Percentiles rank a stretch among this genome's conserved stretches.
Evolutionary conservation across 495 filamentous ascomycete genomes (phyloP).

Genomic region (Penicillium riverlandense): DNA sequence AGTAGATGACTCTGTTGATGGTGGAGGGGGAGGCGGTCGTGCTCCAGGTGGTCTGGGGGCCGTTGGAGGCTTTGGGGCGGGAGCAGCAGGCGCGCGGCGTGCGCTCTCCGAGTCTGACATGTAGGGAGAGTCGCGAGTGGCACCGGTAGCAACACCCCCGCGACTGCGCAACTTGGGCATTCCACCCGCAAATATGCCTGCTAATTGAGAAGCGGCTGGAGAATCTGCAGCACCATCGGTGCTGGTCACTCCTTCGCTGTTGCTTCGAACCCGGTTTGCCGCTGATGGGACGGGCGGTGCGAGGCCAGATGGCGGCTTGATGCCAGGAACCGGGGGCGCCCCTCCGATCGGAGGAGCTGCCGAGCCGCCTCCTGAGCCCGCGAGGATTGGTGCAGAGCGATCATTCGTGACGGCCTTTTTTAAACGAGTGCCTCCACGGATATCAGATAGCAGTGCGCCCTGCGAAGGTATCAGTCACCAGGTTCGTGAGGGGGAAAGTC

Average conservation of each 20-base stretch:
- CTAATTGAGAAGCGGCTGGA: slow-evolving; percentile 63
- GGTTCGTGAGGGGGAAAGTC: background rate
- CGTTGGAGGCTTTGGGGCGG: slow-evolving; percentile 51
- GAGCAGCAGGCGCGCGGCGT: slow-evolving; percentile 24
- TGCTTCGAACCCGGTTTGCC: slow-evolving; percentile 64
- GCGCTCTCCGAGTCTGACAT: slow-evolving; percentile 72
- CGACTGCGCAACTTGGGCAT: slow-evolving; percentile 92
- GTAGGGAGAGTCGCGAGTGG: slow-evolving; percentile 68
- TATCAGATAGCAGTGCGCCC: slow-evolving; percentile 87
- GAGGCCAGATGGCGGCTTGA: slow-evolving; percentile 56
- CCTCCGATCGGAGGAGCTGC: slow-evolving; percentile 55
- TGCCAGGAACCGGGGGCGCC: slow-evolving; percentile 76
- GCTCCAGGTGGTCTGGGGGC: slow-evolving; percentile 57
- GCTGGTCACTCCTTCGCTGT: slow-evolving; percentile 61
- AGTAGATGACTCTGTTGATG: slow-evolving; percentile 47
- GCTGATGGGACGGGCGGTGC: slow-evolving; percentile 67
- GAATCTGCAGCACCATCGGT: slow-evolving; percentile 31
- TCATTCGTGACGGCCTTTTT: slow-evolving; percentile 94
- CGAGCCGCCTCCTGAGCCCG: slow-evolving; percentile 44
- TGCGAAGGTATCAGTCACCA: slow-evolving; percentile 35
- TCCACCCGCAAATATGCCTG: slow-evolving; percentile 83
- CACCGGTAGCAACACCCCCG: slow-evolving; percentile 85
- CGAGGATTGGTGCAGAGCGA: slow-evolving; percentile 75
- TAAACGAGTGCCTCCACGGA: slow-evolving; percentile 69
- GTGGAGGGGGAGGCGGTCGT: slow-evolving; percentile 43